Percentiles rank a stretch among this genome's conserved stretches.
Conservation (phyloP, 192 early-diverging fungal genomes). For the Spinellus fusiger region DNA sequence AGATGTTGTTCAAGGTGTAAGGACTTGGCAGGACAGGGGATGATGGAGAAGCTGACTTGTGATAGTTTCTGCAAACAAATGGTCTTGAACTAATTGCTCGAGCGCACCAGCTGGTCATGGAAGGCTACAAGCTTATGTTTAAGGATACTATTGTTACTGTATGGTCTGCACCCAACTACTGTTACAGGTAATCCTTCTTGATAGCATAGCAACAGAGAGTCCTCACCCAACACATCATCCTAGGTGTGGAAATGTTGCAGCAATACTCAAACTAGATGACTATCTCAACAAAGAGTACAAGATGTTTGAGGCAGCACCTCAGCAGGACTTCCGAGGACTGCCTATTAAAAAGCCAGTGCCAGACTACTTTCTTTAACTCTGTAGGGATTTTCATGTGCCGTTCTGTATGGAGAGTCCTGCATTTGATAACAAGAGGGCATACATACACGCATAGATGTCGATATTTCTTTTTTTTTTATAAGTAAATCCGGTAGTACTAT, state of each 20-base stretch:
- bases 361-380: constrained; percentile 87
- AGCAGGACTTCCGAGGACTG: constrained; percentile 74
- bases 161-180: constrained; percentile 99
- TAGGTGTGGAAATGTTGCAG: constrained; percentile 95
- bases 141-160: constrained; percentile 94
- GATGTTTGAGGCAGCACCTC: constrained; percentile 90
- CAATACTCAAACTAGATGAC: constrained; percentile 92
- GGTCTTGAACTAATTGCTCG: constrained; percentile 85
- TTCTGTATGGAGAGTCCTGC: too few species aligned
- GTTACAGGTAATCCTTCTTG: constrained; percentile 65
- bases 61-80: constrained; percentile 74
- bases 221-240: neutral
- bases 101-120: constrained; percentile 97
- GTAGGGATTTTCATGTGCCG: too few species aligned
- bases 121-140: constrained; percentile 97
- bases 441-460: too few species aligned
- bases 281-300: constrained; percentile 83
- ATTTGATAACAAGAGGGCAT: too few species aligned
- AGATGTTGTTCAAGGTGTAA: constrained; percentile 73
- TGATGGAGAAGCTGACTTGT: constrained; percentile 4
- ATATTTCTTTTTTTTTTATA: too few species aligned
- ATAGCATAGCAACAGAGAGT: neutral
- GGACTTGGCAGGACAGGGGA: constrained; percentile 2
- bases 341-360: constrained; percentile 83
- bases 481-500: too few species aligned